Evolutionary conservation across 1,284 basidiomycete genomes (phyloP), one percentile per base, ranked within the genome.

Genomic region (Polyporus tsugae): DNA sequence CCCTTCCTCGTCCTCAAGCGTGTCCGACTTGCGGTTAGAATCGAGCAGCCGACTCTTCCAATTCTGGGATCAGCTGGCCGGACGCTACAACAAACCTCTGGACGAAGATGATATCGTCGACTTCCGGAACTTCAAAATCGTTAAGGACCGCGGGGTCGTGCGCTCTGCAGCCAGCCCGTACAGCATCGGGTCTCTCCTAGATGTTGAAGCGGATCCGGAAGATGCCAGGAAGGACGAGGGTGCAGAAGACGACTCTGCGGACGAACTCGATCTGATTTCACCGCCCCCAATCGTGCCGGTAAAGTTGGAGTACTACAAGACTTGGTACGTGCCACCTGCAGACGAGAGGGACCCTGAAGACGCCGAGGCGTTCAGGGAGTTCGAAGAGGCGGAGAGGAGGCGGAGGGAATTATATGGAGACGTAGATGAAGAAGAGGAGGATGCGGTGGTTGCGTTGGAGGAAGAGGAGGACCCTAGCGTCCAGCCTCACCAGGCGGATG

Each of bases 101-200:
- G 91, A 92, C 71, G 88, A 93, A 74, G 92, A 94, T 77, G 92
- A 94, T 75, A 89, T 93, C 61, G 83, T 94, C 42, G 89, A 94
- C 75, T 78, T 94, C 2, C 79, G 82, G 60, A 87, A 87, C 9
- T 84, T 83, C 25, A 77, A 85, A 65, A 82, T 94, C 49, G 79
- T 91, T 64, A 87, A 87, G 74, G 90, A 94, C 76, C 86, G 90
- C 67, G 92, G 92, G 2, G 84, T 91, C 6, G 80, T 91, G 52
- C 84, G 87, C 59, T 78, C 78, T 15, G 78, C 83, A 22, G 73
- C 76, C 49, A 79, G 78, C 55, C 78, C 78, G 25, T 85, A 81
- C 73, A 76, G 81, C 19, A 82, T 90, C 69, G 89, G 89, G 3
- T 81, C 78, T 68, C 82, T 89, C 71, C 79, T 80, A 0, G 76